phyloP scores from a whole-genome alignment of 129 eudicot species.

The Gnaphalium uliginosum region DNA sequence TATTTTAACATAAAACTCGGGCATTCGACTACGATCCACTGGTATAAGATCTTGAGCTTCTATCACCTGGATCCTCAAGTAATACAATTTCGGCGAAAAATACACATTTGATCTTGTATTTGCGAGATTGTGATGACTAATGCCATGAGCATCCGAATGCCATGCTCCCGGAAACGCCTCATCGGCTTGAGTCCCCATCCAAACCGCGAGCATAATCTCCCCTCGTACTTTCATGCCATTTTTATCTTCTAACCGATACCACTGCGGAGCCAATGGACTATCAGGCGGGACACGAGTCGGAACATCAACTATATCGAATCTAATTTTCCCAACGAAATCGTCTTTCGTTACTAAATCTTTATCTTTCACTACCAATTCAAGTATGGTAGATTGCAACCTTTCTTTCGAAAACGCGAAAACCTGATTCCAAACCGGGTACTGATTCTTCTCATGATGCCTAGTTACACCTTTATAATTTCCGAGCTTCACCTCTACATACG shows the following conservation, averaged over 20 bases:
- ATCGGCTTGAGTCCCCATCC: conserved; percentile 98
- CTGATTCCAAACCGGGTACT: conserved; percentile 70
- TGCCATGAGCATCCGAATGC: conserved; percentile 86
- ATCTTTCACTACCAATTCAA: conserved; percentile 74
- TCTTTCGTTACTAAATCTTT: conserved; percentile 74
- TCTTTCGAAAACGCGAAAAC: conserved; percentile 91
- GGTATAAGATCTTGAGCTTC: conserved; percentile 92
- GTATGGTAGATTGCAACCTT: conserved; percentile 57
- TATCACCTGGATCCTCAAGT: conserved; percentile 69
- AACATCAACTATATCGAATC: conserved; percentile 64
- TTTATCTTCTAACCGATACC: conserved; percentile 75
- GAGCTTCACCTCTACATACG: conserved; percentile 85
- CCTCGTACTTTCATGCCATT: conserved; percentile 55
- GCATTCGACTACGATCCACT: conserved; percentile 45
- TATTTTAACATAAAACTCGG: conserved; percentile 51
- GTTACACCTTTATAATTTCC: conserved; percentile 93
- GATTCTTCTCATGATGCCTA: conserved; percentile 70
- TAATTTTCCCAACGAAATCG: conserved; percentile 70
- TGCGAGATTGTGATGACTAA: conserved; percentile 58
- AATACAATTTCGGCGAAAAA: conserved; percentile 74
- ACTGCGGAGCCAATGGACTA: conserved; percentile 90
- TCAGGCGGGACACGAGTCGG: conserved; percentile 89
- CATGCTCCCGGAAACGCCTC: conserved; percentile 93
- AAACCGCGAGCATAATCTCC: conserved; percentile 88
- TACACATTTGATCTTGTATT: conserved; percentile 83